Evolutionary conservation across 345 rosid species (phyloP).

Genomic region (Melaleuca alternifolia): DNA sequence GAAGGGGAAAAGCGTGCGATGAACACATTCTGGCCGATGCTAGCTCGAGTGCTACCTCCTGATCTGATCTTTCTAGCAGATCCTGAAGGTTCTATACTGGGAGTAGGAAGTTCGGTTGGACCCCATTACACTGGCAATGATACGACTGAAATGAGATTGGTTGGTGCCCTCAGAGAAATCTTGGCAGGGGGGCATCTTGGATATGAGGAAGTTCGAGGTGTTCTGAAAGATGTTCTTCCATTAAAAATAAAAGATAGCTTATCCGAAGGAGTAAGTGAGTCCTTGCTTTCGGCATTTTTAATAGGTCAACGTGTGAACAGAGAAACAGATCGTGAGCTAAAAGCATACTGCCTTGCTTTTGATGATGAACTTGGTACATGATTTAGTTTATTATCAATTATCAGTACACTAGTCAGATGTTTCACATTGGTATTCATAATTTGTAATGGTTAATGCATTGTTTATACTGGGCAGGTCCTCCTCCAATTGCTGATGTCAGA

Average conservation of each 20-base stretch:
- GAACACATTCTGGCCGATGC: slow-evolving; percentile 67
- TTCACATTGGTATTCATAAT: not conserved
- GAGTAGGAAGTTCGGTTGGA: slow-evolving; percentile 61
- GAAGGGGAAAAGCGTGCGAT: slow-evolving; percentile 79
- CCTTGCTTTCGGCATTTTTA: slow-evolving; percentile 87
- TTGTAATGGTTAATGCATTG: slow-evolving; percentile 1
- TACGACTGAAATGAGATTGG: slow-evolving; percentile 78
- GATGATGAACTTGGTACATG: slow-evolving; percentile 83
- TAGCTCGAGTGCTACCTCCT: slow-evolving; percentile 59
- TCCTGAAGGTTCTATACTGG: slow-evolving; percentile 87
- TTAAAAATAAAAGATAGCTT: slow-evolving; percentile 32
- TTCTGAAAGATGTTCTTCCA: slow-evolving; percentile 78
- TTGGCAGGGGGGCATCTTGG: slow-evolving; percentile 97
- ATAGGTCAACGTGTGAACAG: slow-evolving; percentile 97
- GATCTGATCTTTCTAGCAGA: slow-evolving; percentile 92
- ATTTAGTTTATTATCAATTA: not conserved
- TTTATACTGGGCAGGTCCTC: slow-evolving; percentile 39
- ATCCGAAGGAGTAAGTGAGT: slow-evolving; percentile 59
- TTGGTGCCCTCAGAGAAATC: slow-evolving; percentile 89
- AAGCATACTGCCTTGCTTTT: slow-evolving; percentile 94
- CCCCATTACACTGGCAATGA: slow-evolving; percentile 68
- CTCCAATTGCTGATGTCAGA: slow-evolving; percentile 82
- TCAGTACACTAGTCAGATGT: not conserved
- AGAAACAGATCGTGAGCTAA: slow-evolving; percentile 90
- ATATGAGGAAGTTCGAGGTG: slow-evolving; percentile 89